Conservation (phyloP, 345 rosid genomes). For the Brassica carinata region DNA sequence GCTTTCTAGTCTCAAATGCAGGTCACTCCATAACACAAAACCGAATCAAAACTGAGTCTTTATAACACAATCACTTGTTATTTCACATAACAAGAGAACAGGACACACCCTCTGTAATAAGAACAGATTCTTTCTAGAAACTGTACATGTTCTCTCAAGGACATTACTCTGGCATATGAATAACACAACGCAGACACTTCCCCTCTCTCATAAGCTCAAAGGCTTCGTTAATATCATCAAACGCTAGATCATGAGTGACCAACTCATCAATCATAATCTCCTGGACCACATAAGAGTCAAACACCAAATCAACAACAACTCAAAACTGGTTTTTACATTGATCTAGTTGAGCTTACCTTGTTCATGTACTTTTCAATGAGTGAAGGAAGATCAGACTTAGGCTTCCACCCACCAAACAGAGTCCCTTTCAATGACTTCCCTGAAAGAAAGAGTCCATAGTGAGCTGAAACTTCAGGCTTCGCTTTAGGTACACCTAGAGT, state of each 20-base stretch:
- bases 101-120: not conserved
- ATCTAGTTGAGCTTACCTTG: conserved; percentile 45
- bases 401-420: conserved; percentile 88
- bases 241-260: conserved; percentile 65
- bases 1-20: not conserved
- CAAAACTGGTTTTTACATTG: not conserved
- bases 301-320: not conserved
- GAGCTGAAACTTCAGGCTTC: conserved; percentile 79
- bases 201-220: conserved; percentile 83
- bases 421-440: conserved; percentile 86
- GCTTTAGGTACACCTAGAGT: conserved; percentile 90
- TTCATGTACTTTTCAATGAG: conserved; percentile 75
- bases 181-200: conserved; percentile 77
- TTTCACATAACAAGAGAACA: not conserved
- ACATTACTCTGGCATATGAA: conserved; percentile 67
- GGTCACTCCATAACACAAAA: not conserved
- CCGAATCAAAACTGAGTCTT: not conserved
- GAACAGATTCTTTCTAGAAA: conserved; percentile 11
- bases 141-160: not conserved
- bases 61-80: not conserved
- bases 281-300: conserved; percentile 37
- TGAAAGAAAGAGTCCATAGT: conserved; percentile 66
- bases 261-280: conserved; percentile 77
- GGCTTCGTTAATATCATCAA: conserved; percentile 77
- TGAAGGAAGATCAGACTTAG: conserved; percentile 84